Conservation (phyloP, 2,329 filamentous ascomycete species). For the Onygenales sp. region DNA sequence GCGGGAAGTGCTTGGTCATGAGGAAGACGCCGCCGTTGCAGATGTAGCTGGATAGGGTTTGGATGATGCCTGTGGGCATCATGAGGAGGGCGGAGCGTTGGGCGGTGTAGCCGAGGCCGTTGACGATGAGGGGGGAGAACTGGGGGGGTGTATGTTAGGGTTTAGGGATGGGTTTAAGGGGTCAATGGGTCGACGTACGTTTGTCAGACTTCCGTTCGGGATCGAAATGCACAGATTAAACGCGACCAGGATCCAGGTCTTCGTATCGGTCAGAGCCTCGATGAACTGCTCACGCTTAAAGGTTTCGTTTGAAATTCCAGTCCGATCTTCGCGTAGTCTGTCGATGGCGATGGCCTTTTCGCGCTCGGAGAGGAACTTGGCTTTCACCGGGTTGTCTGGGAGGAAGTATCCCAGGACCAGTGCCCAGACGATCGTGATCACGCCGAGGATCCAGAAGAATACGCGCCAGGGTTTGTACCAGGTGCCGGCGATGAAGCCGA, state of each 20-base stretch:
- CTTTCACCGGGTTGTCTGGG: not conserved
- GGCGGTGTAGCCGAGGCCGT: not conserved
- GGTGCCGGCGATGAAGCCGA: constrained; percentile 17
- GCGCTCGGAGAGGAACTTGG: constrained; percentile 6
- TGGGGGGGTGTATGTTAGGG: not conserved
- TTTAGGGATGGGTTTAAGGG: not conserved
- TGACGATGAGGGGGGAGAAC: not conserved
- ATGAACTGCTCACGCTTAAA: constrained; percentile 8
- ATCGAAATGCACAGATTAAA: not conserved
- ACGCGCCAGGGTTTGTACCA: constrained; percentile 13
- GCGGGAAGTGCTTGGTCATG: not conserved
- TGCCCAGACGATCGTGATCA: not conserved
- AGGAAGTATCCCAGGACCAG: not conserved
- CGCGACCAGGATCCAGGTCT: constrained; percentile 13
- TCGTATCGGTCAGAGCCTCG: constrained; percentile 12
- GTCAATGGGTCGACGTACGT: not conserved
- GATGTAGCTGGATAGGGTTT: not conserved
- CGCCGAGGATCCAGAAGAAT: not conserved
- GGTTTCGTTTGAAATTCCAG: constrained; percentile 7
- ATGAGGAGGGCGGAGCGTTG: not conserved
- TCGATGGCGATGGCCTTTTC: constrained; percentile 10
- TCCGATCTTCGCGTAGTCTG: constrained; percentile 7
- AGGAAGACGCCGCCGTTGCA: not conserved
- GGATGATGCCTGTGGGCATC: not conserved
- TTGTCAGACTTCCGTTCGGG: not conserved